Conservation (phyloP, 1,284 basidiomycete genomes). For the Irpex sp. region DNA sequence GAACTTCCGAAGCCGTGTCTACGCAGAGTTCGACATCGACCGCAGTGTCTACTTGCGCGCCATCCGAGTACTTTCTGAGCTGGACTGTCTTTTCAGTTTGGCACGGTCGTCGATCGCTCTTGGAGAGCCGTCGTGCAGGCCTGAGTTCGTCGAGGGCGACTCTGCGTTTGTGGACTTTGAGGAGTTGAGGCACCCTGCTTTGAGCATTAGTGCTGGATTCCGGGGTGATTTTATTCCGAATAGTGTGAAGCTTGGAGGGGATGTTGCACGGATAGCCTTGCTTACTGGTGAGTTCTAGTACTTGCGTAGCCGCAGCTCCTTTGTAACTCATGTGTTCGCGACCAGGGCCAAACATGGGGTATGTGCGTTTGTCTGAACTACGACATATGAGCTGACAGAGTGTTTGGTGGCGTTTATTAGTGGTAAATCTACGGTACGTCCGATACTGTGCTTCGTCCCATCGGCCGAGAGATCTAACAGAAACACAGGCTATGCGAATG, state of each 20-base stretch:
- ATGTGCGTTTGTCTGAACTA: constrained; percentile 26
- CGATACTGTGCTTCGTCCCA: not conserved
- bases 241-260: constrained; percentile 83
- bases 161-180: constrained; percentile 79
- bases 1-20: constrained; percentile 79
- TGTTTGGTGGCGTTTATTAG: constrained; percentile 33
- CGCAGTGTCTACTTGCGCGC: constrained; percentile 76
- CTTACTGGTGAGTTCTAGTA: constrained; percentile 66
- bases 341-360: constrained; percentile 88
- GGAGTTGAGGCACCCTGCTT: constrained; percentile 83
- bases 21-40: constrained; percentile 84
- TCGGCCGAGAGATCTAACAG: not conserved
- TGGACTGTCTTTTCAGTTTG: constrained; percentile 93
- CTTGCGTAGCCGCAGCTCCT: constrained; percentile 11
- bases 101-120: constrained; percentile 88
- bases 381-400: constrained; percentile 7
- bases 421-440: constrained; percentile 79
- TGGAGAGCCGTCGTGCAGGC: constrained; percentile 91
- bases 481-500: constrained; percentile 80
- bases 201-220: constrained; percentile 56
- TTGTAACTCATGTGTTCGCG: constrained; percentile 4
- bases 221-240: constrained; percentile 91
- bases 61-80: constrained; percentile 76
- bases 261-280: constrained; percentile 77
- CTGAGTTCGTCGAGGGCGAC: constrained; percentile 81